Base-by-base conservation (phyloP, 345 rosid species). In the Sisymbrium irio region DNA sequence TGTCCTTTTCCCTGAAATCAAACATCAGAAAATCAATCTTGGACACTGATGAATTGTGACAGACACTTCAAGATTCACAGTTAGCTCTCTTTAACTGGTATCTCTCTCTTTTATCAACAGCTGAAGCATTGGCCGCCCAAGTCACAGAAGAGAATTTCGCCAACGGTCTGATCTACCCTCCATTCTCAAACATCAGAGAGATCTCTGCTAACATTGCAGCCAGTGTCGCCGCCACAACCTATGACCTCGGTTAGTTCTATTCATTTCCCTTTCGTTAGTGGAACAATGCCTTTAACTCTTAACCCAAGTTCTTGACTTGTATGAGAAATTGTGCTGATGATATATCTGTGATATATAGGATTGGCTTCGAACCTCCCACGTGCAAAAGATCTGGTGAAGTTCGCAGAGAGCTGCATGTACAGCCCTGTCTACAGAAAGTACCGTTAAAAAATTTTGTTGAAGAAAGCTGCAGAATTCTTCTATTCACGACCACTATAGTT, bases 321-420 rank as follows among this genome's bases (percentile, higher is more conserved):
- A 11, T 1, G 17, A 57, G 37, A 35, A 37, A 73, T 7, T 46
- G 14, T n/a, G 40, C n/a, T 19, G 77, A 62, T 35, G 13, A 19
- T 51, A 2, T 55, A 14, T 85, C 49, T 81, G 42, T 82, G 77
- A 69, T 37, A 5, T 30, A 9, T n/a, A 90, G 97, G 98, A 76
- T 69, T 96, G 83, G 97, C 99, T 44, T 84, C 97, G 44, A 87
- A 75, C 53, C 98, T 92, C 4, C 98, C 98, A 73, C 98, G 83
- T 33, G 94, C 99, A 0, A 61, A 84, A 74, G 87, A 96, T 81
- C 87, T 96, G 9, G 93, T 92, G 12, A 76, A 83, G 77, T 82
- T 78, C 42, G 98, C 97, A 0, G 98, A 95, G 85, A 92, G 92
- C 88, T 82, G 94, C 89, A 90, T 95, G 98, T 92, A 90, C 88